Conservation (phyloP, 768 basidiomycete genomes). For the Hirschioporus abietinus region DNA sequence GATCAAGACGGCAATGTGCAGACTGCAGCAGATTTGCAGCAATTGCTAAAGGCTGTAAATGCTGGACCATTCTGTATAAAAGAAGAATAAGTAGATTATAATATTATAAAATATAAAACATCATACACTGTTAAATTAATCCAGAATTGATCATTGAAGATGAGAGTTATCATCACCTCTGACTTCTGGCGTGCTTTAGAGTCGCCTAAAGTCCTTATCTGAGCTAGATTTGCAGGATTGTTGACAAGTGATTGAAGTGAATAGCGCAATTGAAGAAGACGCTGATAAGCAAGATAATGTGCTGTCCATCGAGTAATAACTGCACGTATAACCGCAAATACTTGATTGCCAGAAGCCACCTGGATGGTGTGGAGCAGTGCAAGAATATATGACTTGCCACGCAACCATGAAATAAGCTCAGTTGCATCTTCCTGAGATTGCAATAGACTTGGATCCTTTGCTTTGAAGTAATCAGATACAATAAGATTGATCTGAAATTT, state of each 20-base stretch:
- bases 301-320: constrained; percentile 33
- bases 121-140: constrained; percentile 22
- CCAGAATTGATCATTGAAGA: constrained; percentile 28
- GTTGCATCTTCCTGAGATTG: constrained; percentile 20
- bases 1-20: constrained; percentile 24
- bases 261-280: constrained; percentile 23
- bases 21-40: constrained; percentile 26
- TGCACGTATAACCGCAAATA: constrained; percentile 25
- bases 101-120: constrained; percentile 6
- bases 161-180: constrained; percentile 22
- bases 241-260: constrained; percentile 17
- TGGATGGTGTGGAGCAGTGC: constrained; percentile 23
- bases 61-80: constrained; percentile 21
- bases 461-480: constrained; percentile 33
- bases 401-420: constrained; percentile 34
- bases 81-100: neutral
- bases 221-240: constrained; percentile 8
- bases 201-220: constrained; percentile 21
- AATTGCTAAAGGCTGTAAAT: constrained; percentile 27
- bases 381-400: constrained; percentile 29
- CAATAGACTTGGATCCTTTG: constrained; percentile 16
- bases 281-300: constrained; percentile 28
- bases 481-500: constrained; percentile 33
- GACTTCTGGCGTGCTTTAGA: constrained; percentile 22
- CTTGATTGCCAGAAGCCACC: constrained; percentile 1